These are phyloP conservation scores for Exobasidium cylindrosporum DNA, from an alignment of 1,284 basidiomycete genomes.

Conservation along the genomic window DNA sequence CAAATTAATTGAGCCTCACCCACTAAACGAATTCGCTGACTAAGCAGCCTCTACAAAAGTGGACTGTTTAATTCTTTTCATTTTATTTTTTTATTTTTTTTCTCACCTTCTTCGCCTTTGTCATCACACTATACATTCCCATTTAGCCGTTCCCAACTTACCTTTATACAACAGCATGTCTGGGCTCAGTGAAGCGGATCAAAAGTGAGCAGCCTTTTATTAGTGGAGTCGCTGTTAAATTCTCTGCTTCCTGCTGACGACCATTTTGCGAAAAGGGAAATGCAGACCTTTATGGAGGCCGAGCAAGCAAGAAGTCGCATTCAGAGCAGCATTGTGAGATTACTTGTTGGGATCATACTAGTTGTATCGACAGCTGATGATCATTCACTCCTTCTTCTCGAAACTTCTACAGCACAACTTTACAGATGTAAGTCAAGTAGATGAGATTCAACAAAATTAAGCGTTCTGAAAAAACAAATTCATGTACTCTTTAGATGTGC, in stretches of 20 bases:
- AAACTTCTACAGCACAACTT: conserved; percentile 51
- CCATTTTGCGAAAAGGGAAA: conserved; percentile 59
- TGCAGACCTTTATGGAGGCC: conserved; percentile 75
- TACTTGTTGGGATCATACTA: no score
- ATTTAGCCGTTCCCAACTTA: neutral
- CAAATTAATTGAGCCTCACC: neutral
- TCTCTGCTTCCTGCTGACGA: no score
- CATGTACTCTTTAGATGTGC: conserved; percentile 15
- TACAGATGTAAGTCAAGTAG: conserved; percentile 47
- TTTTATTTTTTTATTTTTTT: neutral
- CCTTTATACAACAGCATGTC: conserved; percentile 5
- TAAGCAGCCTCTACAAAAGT: no score
- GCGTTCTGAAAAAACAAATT: neutral
- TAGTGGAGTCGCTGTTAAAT: no score
- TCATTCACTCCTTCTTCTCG: neutral
- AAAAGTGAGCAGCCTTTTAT: conserved; percentile 43
- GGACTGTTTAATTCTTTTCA: neutral
- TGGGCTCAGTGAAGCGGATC: conserved; percentile 41
- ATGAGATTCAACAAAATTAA: conserved; percentile 14
- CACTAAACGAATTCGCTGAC: neutral
- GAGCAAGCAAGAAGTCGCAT: conserved; percentile 82
- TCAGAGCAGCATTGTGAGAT: conserved; percentile 59
- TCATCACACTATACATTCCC: neutral
- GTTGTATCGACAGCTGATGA: no score
- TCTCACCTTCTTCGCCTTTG: neutral